Evolutionary conservation across 1,284 basidiomycete species (phyloP).

Genomic region (Ustilago sp.): DNA sequence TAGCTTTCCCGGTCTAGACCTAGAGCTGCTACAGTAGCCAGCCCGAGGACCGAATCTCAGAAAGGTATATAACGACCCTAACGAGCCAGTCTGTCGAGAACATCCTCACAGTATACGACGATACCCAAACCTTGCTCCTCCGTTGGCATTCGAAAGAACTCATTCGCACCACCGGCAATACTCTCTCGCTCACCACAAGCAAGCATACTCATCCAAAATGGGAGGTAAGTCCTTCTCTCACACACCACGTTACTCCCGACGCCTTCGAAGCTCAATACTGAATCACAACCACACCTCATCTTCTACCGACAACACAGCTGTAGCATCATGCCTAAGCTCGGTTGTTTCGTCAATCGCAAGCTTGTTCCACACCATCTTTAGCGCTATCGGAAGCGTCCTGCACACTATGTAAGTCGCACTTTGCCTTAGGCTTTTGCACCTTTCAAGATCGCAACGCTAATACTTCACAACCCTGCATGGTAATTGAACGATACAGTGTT

Average conservation of each 20-base stretch:
- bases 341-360: conserved; percentile 53
- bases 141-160: not conserved
- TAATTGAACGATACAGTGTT: conserved; percentile 24
- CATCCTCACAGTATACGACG: not conserved
- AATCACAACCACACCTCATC: not conserved
- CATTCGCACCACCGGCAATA: not conserved
- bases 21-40: not conserved
- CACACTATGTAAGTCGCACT: conserved; percentile 55
- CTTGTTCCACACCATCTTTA: conserved; percentile 52
- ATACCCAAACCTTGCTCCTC: not conserved
- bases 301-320: conserved; percentile 20
- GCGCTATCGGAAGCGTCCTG: conserved; percentile 47
- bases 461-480: not conserved
- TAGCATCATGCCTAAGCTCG: conserved; percentile 52
- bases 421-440: no score
- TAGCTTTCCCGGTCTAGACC: not conserved
- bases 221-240: conserved; percentile 21
- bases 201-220: conserved; percentile 13
- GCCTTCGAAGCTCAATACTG: not conserved
- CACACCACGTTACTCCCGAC: not conserved
- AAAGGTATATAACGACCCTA: conserved; percentile 9
- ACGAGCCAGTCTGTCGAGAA: not conserved
- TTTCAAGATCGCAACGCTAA: not conserved
- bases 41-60: not conserved
- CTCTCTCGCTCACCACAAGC: not conserved